These are phyloP conservation scores for Besnoitia besnoiti DNA, from an alignment of 169 alveolate genomes.

Conservation along the genomic window DNA sequence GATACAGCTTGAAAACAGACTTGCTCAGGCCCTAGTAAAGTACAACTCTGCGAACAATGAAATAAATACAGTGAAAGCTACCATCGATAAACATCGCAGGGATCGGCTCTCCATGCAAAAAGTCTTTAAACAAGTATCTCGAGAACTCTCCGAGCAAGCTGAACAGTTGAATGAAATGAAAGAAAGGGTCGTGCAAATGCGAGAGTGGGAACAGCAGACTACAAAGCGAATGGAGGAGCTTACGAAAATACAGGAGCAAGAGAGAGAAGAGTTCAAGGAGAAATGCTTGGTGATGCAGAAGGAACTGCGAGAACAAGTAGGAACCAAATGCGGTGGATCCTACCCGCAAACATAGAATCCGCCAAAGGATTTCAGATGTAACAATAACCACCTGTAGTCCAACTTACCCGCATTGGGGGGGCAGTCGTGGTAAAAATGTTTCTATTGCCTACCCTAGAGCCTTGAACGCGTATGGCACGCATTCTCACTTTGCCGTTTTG, in stretches of 20 bases:
- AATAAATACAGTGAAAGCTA: not conserved
- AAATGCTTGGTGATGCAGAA: not conserved
- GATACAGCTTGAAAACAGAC: conserved; percentile 29
- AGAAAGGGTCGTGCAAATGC: conserved; percentile 6
- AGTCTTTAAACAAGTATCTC: conserved; percentile 6
- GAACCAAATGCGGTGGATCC: too few relatives aligned
- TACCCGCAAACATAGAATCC: too few relatives aligned
- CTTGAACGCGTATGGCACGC: too few relatives aligned
- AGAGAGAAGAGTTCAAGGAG: conserved; percentile 45
- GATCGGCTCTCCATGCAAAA: conserved; percentile 41
- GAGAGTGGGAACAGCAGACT: conserved; percentile 15
- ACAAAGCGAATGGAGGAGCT: conserved; percentile 12
- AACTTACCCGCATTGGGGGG: too few relatives aligned
- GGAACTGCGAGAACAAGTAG: conserved; percentile 37
- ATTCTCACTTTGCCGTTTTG: too few relatives aligned
- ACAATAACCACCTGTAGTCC: too few relatives aligned
- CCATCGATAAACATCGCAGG: conserved; percentile 47
- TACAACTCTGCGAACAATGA: conserved; percentile 11
- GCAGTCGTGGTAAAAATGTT: too few relatives aligned
- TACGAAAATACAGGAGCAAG: not conserved
- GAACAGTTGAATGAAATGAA: conserved; percentile 3
- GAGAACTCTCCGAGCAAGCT: not conserved
- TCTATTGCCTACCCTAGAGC: too few relatives aligned
- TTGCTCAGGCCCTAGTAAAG: conserved; percentile 32
- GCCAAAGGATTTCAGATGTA: too few relatives aligned